Conservation (phyloP, 2,329 filamentous ascomycete genomes). For the Onygenales sp. region DNA sequence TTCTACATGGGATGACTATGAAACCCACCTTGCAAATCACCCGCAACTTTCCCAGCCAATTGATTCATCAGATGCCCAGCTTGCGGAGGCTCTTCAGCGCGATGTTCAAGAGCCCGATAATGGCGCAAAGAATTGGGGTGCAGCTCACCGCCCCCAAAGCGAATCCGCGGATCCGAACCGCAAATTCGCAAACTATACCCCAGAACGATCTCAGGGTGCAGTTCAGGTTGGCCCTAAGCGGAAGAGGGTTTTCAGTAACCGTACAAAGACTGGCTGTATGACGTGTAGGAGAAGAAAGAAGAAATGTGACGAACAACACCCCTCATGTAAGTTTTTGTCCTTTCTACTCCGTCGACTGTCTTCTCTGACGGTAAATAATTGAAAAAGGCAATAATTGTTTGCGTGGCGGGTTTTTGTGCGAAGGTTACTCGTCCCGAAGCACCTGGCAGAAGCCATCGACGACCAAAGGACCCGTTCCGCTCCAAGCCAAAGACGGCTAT, state of each 20-base stretch:
- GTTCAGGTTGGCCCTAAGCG: conserved; percentile 33
- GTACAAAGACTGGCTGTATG: conserved; percentile 91
- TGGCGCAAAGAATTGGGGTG: conserved; percentile 20
- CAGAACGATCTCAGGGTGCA: conserved; percentile 24
- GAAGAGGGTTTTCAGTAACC: conserved; percentile 67
- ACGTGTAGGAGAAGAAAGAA: conserved; percentile 90
- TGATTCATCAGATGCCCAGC: conserved; percentile 40
- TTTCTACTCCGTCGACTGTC: conserved; percentile 9
- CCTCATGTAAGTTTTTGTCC: conserved; percentile 60
- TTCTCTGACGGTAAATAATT: conserved; percentile 9
- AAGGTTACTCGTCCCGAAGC: conserved; percentile 75
- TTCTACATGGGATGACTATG: conserved; percentile 28
- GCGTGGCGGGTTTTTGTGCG: conserved; percentile 81
- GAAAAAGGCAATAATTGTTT: conserved; percentile 72
- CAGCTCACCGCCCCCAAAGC: conserved; percentile 27
- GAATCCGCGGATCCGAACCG: conserved; percentile 15
- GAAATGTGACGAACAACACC: conserved; percentile 93
- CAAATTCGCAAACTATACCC: conserved; percentile 6
- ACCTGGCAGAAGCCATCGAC: conserved; percentile 69
- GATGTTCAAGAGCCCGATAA: conserved; percentile 36
- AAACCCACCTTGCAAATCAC: conserved; percentile 34
- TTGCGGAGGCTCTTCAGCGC: conserved; percentile 43
- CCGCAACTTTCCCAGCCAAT: conserved; percentile 36
- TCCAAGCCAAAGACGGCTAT: conserved; percentile 71
- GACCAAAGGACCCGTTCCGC: conserved; percentile 58